phyloP scores from a whole-genome alignment of 2,329 filamentous ascomycete genomes.

The Tolypocladium pustulatum region DNA sequence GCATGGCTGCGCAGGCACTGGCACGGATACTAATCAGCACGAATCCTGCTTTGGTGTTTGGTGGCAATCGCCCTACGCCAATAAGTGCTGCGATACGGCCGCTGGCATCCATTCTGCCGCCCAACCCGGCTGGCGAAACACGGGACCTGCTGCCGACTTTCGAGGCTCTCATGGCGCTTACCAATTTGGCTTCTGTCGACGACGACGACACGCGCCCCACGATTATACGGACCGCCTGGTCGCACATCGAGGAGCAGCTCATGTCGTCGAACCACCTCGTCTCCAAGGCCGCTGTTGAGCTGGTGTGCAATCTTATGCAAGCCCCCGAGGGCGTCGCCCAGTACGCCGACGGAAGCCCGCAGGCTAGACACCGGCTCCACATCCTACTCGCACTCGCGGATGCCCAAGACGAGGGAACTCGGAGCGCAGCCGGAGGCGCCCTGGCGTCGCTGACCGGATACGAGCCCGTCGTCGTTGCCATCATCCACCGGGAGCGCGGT shows the following conservation, averaged over 20 bases:
- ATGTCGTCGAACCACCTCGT: constrained; percentile 66
- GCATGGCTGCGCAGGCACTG: constrained; percentile 66
- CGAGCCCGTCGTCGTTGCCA: constrained; percentile 60
- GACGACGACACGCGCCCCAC: constrained; percentile 51
- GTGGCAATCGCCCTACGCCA: constrained; percentile 60
- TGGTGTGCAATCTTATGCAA: constrained; percentile 83
- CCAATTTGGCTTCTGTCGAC: constrained; percentile 80
- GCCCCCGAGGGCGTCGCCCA: constrained; percentile 54
- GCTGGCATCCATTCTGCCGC: constrained; percentile 61
- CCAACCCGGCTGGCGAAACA: constrained; percentile 50
- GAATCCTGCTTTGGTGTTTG: constrained; percentile 77
- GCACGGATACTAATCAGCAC: constrained; percentile 80
- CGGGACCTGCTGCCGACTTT: constrained; percentile 82
- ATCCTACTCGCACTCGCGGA: constrained; percentile 82
- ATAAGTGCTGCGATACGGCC: constrained; percentile 75
- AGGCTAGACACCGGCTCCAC: constrained; percentile 65
- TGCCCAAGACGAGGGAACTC: constrained; percentile 67
- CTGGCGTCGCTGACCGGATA: constrained; percentile 75
- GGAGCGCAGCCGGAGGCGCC: constrained; percentile 78
- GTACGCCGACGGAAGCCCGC: constrained; percentile 56
- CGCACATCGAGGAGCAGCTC: constrained; percentile 72
- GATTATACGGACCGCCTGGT: constrained; percentile 66
- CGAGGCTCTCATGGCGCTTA: constrained; percentile 82
- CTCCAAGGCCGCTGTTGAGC: constrained; percentile 73
- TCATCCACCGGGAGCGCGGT: constrained; percentile 62